These are phyloP conservation scores for Saccharum officinarum DNA, from an alignment of 176 grass and related monocot species.

Conservation along the genomic window DNA sequence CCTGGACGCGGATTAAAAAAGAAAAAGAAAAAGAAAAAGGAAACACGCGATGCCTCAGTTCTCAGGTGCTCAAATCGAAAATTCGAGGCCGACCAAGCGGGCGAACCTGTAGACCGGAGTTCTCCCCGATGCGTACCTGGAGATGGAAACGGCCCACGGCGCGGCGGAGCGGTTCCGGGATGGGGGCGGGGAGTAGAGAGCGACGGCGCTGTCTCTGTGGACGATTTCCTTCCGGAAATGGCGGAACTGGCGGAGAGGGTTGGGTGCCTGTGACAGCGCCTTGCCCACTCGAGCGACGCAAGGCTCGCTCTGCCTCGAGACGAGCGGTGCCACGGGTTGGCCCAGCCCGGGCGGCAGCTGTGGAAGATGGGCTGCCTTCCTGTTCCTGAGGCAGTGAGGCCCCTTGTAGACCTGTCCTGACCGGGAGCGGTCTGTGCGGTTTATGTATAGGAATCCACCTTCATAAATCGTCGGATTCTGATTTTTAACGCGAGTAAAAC, in stretches of 20 bases:
- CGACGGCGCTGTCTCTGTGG: neutral
- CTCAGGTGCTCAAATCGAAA: neutral
- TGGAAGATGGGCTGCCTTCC: neutral
- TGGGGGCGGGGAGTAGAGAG: neutral
- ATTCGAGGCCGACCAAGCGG: neutral
- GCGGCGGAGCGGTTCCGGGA: neutral
- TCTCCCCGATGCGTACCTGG: constrained; percentile 21
- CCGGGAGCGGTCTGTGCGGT: neutral
- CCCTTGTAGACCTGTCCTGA: neutral
- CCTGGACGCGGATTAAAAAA: neutral
- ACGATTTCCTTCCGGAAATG: neutral
- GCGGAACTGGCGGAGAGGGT: neutral
- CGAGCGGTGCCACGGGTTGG: neutral
- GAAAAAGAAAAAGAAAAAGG: neutral
- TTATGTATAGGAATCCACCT: neutral
- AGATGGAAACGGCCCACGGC: neutral
- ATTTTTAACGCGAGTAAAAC: too few relatives aligned
- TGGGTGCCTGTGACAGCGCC: neutral
- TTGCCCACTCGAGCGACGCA: neutral
- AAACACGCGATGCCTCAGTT: neutral
- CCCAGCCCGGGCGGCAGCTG: neutral
- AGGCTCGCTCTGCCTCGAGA: neutral
- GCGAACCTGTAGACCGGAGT: neutral
- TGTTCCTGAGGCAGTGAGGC: too few relatives aligned
- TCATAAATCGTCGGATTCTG: neutral